Percentiles rank a stretch among this genome's conserved stretches.
phyloP scores from a whole-genome alignment of 2,329 filamentous ascomycete species.

The Neonectria coccinea region DNA sequence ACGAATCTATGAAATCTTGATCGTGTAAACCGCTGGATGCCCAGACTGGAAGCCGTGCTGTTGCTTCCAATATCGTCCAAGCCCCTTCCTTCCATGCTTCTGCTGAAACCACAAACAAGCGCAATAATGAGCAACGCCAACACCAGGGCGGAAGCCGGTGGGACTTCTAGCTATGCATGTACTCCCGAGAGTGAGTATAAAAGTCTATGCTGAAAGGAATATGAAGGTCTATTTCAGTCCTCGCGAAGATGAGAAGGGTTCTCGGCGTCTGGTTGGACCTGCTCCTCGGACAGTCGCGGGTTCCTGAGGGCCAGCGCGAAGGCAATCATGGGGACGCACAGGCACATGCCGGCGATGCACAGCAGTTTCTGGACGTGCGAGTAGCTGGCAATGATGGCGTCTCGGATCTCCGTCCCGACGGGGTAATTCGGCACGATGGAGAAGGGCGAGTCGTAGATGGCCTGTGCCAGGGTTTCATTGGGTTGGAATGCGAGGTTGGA shows the following conservation, averaged over 20 bases:
- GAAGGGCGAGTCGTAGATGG: constrained; percentile 55
- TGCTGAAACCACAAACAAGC: not conserved
- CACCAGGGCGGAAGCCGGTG: not conserved
- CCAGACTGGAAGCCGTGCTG: not conserved
- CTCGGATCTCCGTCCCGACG: constrained; percentile 58
- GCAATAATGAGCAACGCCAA: not conserved
- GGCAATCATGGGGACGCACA: constrained; percentile 60
- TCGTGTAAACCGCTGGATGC: not conserved
- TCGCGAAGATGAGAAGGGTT: not conserved
- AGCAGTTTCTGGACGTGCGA: constrained; percentile 58
- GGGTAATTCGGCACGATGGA: constrained; percentile 49
- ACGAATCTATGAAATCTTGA: not conserved
- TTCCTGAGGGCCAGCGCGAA: constrained; percentile 59
- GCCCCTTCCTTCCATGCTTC: not conserved
- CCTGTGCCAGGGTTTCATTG: constrained; percentile 50
- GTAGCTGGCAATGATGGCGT: constrained; percentile 59
- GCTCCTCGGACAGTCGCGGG: constrained; percentile 56
- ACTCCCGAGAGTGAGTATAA: not conserved
- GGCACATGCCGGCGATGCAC: constrained; percentile 58
- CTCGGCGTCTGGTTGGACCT: constrained; percentile 41
- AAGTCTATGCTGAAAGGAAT: not conserved
- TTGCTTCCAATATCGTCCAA: not conserved
- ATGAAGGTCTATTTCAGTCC: not conserved
- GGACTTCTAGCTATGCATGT: not conserved
- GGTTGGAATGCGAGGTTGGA: constrained; percentile 50